Base-by-base conservation (phyloP, 2,329 filamentous ascomycete genomes). In the Sclerotinia nivalis region DNA sequence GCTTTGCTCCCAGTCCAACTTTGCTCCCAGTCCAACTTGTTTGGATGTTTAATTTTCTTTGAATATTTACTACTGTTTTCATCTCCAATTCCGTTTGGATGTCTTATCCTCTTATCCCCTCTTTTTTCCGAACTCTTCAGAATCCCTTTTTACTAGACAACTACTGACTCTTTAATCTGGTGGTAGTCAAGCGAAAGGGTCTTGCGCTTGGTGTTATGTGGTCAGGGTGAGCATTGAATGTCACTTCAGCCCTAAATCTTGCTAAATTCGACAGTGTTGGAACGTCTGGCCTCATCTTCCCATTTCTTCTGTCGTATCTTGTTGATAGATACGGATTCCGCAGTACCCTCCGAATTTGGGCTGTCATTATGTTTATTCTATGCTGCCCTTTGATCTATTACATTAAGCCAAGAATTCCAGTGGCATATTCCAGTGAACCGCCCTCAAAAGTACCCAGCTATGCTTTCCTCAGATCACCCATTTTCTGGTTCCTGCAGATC, bases 341-440 rank as follows among this genome's bases (percentile, higher is more conserved):
- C 15, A 80, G 75, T 0, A 81, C 83, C 0, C 71, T 84, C 34
- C 78, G 79, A 22, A 80, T 80, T 6, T 82, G 80, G 75, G 78
- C 81, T 1, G 76, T 80, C 15, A 76, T 80, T 5, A 76, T 77
- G 74, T 78, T 83, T 8, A 70, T 81, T 34, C 69, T 82, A 0
- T 80, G 81, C 10, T 78, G 75, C 1, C 82, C 83, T 43, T 80
- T 88, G n/a, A 83, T 86, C 8, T 84, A 82, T 66, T 87, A 86
- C 72, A 82, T 90, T 75, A 86, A 85, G 71, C 84, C 85, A 1
- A 83, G 88, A 1, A 76, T 88, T 37, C 83, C 86, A 1, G n/a
- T 22, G 0, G 58, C 49, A 76, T 56, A 40, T 52, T 69, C 28
- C 54, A 68, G 18, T 25, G 67, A 62, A 52, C 61, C 45, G 13